Base-by-base conservation (phyloP, 2,329 filamentous ascomycete genomes). In the Rhynchosporium agropyri region DNA sequence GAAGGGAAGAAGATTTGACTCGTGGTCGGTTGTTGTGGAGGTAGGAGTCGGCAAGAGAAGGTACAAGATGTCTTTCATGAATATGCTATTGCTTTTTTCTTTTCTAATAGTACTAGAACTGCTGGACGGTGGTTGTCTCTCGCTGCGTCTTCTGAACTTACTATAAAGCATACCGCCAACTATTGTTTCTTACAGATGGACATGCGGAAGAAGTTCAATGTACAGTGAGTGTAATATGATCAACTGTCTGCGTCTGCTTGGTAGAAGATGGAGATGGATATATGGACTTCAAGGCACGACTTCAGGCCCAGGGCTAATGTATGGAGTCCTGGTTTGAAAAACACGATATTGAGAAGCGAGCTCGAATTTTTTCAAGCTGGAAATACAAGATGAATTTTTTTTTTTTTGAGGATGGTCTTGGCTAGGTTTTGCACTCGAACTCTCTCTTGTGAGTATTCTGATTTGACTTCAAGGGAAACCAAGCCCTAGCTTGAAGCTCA, bases 301-400 rank as follows among this genome's bases (percentile, higher is more conserved):
- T 43, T 43, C 43, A 28, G 43, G 26, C 3, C 15, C n/a, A 28
- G 3, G 43, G 7, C 10, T 9, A 20, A 20, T 9, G n/a, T 20
- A 46, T 36, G 42, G 55, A 33, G 3, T 58, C 43, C 40, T 58
- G 55, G 43, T 46, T 33, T 58, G 26, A 45, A 58, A 31, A 13
- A 8, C 4, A 46, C 10, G n/a, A 42, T 43, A 51, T 20, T 20
- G 3, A 10, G 13, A 7, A 46, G 43, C 4, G 43, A 46, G 4
- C 15, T 46, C 9, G 43, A n/a, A 46, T 20, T n/a, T 8, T 1
- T 46, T 46, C 43, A 46, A n/a, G 26, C 7, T 6, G 29, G 28
- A 51, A 29, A 36, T 15, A 12, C 28, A 51, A 13, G 28, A n/a
- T 26, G 33, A 51, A 20, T 20, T 20, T 20, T n/a, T n/a, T n/a